Evolutionary conservation across 208 protist genomes (phyloP).

Genomic region (Leishmania martiniquensis): DNA sequence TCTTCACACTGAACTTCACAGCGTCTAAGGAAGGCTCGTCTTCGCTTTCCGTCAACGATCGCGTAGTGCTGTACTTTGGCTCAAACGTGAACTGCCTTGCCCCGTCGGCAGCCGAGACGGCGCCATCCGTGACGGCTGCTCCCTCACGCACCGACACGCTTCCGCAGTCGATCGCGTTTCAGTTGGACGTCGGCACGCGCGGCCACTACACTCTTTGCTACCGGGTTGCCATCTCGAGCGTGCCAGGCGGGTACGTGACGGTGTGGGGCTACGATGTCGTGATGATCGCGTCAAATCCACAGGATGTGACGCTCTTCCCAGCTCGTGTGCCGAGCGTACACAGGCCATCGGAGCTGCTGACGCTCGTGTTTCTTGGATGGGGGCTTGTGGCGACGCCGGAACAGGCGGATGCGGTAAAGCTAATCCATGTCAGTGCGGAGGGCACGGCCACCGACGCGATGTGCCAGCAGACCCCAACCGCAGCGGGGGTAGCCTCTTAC

Average conservation of each 20-base stretch:
- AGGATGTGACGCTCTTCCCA: slow-evolving; percentile 44
- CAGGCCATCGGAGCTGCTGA: slow-evolving; percentile 51
- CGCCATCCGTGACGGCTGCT: slow-evolving; percentile 44
- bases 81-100: slow-evolving; percentile 49
- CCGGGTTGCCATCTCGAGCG: slow-evolving; percentile 33
- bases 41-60: slow-evolving; percentile 43
- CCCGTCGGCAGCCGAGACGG: slow-evolving; percentile 27
- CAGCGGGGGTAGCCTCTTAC: slow-evolving; percentile 34
- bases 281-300: slow-evolving; percentile 60
- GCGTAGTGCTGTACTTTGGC: slow-evolving; percentile 68
- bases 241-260: slow-evolving; percentile 36
- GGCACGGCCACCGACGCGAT: slow-evolving; percentile 25
- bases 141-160: slow-evolving; percentile 71
- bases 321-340: slow-evolving; percentile 4
- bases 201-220: slow-evolving; percentile 83
- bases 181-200: slow-evolving; percentile 65
- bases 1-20: slow-evolving; percentile 86
- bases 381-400: slow-evolving; percentile 48
- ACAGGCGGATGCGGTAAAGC: slow-evolving; percentile 60
- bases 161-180: slow-evolving; percentile 61
- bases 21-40: slow-evolving; percentile 19
- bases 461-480: slow-evolving; percentile 26
- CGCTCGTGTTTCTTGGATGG: slow-evolving; percentile 76
- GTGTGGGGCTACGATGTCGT: slow-evolving; percentile 84
- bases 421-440: slow-evolving; percentile 41